Evolutionary conservation across 2,329 filamentous ascomycete genomes (phyloP), one percentile per base, ranked within the genome.

Genomic region (Penicillium sp.): DNA sequence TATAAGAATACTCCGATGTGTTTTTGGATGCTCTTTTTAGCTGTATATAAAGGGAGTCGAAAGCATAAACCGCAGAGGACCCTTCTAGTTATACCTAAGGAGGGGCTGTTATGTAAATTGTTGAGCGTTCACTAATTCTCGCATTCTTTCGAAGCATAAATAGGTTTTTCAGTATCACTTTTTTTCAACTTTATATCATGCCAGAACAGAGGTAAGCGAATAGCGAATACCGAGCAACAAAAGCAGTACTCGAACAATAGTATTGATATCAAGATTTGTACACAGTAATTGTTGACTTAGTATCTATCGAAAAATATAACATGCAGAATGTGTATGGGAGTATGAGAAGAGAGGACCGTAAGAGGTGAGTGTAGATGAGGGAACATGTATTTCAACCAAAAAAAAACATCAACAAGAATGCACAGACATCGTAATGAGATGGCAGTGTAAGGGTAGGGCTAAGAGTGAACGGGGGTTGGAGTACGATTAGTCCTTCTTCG

Each of bases 401-500:
- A 31, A 12, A 17, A 13, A 36, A 36, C n/a, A 38, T 49, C 19
- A 27, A 53, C 41, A 43, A 50, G 33, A 42, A 47, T 53, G 25
- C 48, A 25, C 36, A 38, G 29, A 43, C 27, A 23, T 29, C 5
- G 55, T 35, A 42, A n/a, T 29, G 21, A 19, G 25, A 45, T 25
- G 21, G 21, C 21, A 33, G 21, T 53, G n/a, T 47, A 10, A 27
- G 31, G 15, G 10, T 45, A 36, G 23, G 21, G n/a, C 15, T 19
- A 23, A 21, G n/a, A 51, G 43, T 19, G 38, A 36, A 25, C 4
- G 27, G 27, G 13, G 9, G 35, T 13, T 23, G 21, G 38, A 49
- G 3, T 17, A 23, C 38, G 9, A 58, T 49, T 65, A 67, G n/a
- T 64, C 55, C 55, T 64, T 62, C 55, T 66, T 66, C 23, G 19